Evolutionary conservation across 495 filamentous ascomycete species (phyloP).

Genomic region (Cercophora sp.): DNA sequence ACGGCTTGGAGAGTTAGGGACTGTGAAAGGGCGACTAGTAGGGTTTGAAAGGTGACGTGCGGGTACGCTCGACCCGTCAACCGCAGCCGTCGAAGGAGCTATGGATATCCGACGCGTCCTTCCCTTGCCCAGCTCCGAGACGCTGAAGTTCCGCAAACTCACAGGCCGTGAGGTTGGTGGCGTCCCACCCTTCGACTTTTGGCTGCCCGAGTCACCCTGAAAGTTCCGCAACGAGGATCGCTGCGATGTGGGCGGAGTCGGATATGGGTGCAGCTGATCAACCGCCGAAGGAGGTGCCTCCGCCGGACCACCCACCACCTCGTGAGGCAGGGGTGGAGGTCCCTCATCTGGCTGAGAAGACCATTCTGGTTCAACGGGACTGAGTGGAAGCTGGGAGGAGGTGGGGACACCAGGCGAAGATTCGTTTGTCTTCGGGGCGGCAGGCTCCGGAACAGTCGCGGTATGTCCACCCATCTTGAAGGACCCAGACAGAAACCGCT

Average conservation of each 20-base stretch:
- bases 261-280: conserved; percentile 43
- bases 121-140: conserved; percentile 38
- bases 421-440: conserved; percentile 33
- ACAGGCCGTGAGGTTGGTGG: conserved; percentile 21
- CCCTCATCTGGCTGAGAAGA: conserved; percentile 34
- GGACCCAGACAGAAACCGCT: conserved; percentile 32
- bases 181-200: conserved; percentile 32
- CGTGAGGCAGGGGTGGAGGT: conserved; percentile 51
- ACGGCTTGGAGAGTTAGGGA: conserved; percentile 52
- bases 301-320: conserved; percentile 38
- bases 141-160: conserved; percentile 37
- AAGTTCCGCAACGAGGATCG: conserved; percentile 51
- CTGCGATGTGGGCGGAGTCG: conserved; percentile 56
- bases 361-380: conserved; percentile 18
- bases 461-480: conserved; percentile 36
- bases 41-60: conserved; percentile 76
- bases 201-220: conserved; percentile 40
- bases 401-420: conserved; percentile 27
- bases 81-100: conserved; percentile 62
- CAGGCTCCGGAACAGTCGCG: conserved; percentile 33
- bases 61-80: conserved; percentile 61
- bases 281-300: conserved; percentile 30
- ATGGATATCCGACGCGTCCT: conserved; percentile 47
- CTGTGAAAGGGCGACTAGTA: conserved; percentile 52
- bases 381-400: conserved; percentile 19